A percentile compares a stretch with the other conserved stretches of the same genome.
These are phyloP conservation scores for Ustilago esculenta DNA, from an alignment of 1,284 basidiomycete species.

Conservation along the genomic window DNA sequence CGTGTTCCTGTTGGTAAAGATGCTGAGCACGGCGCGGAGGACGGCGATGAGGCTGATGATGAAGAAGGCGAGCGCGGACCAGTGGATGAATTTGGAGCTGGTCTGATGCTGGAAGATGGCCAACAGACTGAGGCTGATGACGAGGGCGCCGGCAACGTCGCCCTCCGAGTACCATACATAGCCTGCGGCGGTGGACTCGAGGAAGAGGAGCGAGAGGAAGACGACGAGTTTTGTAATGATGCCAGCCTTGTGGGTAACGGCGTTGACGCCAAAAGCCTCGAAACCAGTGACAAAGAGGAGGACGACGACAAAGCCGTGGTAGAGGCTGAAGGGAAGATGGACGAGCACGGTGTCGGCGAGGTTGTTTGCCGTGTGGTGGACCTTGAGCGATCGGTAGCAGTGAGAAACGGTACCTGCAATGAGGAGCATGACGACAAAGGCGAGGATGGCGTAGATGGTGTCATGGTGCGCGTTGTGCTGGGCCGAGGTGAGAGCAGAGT, in stretches of 20 bases:
- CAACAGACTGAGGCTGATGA: conserved; percentile 81
- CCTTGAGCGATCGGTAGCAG: conserved; percentile 92
- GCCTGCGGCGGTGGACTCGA: conserved; percentile 87
- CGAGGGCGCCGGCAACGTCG: conserved; percentile 86
- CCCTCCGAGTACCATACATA: conserved; percentile 87
- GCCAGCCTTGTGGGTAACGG: conserved; percentile 75
- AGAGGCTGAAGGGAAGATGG: conserved; percentile 70
- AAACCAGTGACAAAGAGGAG: conserved; percentile 87
- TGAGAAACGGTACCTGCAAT: conserved; percentile 84
- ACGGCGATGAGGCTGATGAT: conserved; percentile 86
- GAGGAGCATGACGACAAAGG: conserved; percentile 85
- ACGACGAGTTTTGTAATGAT: conserved; percentile 93
- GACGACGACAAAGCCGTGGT: conserved; percentile 93
- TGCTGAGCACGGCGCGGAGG: conserved; percentile 76
- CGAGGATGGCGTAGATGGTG: conserved; percentile 79
- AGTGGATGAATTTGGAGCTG: conserved; percentile 78
- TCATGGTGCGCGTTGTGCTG: conserved; percentile 42
- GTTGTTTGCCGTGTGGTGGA: conserved; percentile 76
- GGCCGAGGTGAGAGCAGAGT: conserved; percentile 74
- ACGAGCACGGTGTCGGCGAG: conserved; percentile 70
- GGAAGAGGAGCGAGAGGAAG: conserved; percentile 90
- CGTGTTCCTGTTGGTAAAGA: conserved; percentile 70
- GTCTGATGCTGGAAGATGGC: conserved; percentile 69
- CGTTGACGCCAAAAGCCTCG: conserved; percentile 87
- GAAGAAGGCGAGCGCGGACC: conserved; percentile 85